Conservation (phyloP, 148 eudicot species). For the Talinum fruticosum region DNA sequence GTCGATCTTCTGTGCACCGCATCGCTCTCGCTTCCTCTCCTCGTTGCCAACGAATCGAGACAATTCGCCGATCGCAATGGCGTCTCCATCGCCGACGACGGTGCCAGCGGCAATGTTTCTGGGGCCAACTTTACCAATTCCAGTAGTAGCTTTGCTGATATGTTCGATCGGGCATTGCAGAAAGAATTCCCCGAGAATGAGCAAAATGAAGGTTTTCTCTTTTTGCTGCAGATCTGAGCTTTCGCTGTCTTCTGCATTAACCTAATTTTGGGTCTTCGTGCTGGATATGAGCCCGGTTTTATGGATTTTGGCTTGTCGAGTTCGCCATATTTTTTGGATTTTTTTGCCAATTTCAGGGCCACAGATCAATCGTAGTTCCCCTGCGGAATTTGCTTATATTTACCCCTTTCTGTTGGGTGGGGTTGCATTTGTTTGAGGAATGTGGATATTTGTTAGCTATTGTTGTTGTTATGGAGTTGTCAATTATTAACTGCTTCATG, state of each 20-base stretch:
- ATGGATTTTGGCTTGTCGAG: background rate
- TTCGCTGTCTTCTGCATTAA: too few species aligned
- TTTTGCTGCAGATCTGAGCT: constrained; percentile 37
- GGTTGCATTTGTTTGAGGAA: constrained; percentile 5
- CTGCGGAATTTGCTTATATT: too few species aligned
- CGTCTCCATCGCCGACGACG: too few species aligned
- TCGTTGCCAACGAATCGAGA: constrained; percentile 16
- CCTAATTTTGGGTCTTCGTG: background rate
- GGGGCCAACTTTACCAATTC: constrained; percentile 20
- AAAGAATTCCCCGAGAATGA: constrained; percentile 90
- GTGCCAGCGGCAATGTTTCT: constrained; percentile 6
- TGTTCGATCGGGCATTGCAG: constrained; percentile 93
- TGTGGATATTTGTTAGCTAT: constrained; percentile 8
- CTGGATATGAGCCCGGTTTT: constrained; percentile 25
- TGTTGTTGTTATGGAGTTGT: too few species aligned
- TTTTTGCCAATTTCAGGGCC: too few species aligned
- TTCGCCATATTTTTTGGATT: background rate
- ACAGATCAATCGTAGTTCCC: too few species aligned
- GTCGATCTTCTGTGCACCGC: constrained; percentile 5
- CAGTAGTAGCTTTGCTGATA: constrained; percentile 74
- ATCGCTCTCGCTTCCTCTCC: background rate
- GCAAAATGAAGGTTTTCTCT: constrained; percentile 57
- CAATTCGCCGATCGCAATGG: background rate
- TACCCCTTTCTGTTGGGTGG: background rate
- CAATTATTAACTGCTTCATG: background rate